These are phyloP conservation scores for Lathyrus tuberosus DNA, from an alignment of 306 rosid genomes.

Conservation along the genomic window DNA sequence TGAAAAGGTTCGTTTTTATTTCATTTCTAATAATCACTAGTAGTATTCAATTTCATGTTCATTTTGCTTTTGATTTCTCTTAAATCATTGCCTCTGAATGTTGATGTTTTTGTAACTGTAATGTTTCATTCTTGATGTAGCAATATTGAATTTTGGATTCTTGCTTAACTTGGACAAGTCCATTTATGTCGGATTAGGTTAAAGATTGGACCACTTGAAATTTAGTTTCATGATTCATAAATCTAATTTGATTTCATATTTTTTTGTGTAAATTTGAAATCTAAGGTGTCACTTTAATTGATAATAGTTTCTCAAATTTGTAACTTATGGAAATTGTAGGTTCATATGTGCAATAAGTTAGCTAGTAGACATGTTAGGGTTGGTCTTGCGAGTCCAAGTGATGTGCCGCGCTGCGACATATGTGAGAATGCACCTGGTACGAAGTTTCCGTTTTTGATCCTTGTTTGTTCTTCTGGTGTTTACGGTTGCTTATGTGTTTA, in stretches of 20 bases:
- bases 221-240: constrained; percentile 3
- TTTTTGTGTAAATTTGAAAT: constrained; percentile 25
- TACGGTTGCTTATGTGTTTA: constrained; percentile 39
- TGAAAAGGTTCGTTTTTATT: constrained; percentile 60
- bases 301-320: constrained; percentile 15
- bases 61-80: neutral
- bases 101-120: constrained; percentile 23
- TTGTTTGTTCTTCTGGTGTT: neutral
- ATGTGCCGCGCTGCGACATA: constrained; percentile 87
- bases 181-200: neutral
- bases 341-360: constrained; percentile 94
- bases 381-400: constrained; percentile 95
- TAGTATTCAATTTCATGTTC: neutral
- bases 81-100: constrained; percentile 7
- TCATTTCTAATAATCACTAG: neutral
- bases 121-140: constrained; percentile 30
- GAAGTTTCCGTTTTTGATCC: neutral
- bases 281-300: constrained; percentile 4
- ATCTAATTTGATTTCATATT: constrained; percentile 19
- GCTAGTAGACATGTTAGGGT: constrained; percentile 97
- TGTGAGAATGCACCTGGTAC: constrained; percentile 98
- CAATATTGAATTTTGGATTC: constrained; percentile 22
- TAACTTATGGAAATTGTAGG: constrained; percentile 54
- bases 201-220: constrained; percentile 20
- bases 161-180: neutral